Percentiles rank a stretch among this genome's conserved stretches.
phyloP scores from a whole-genome alignment of 768 basidiomycete species.

The Boletus speciosus region DNA sequence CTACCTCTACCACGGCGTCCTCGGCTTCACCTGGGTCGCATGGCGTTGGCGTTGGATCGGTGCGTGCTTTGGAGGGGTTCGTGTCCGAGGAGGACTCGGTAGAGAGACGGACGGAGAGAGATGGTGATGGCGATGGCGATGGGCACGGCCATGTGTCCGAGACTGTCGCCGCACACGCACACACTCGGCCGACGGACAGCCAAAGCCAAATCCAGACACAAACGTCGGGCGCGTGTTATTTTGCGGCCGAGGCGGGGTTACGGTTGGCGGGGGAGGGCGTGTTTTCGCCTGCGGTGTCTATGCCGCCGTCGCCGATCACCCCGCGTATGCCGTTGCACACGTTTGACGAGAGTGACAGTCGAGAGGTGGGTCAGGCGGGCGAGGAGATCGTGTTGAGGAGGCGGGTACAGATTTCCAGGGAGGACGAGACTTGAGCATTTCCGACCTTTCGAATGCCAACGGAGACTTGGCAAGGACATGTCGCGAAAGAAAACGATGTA shows the following conservation, averaged over 20 bases:
- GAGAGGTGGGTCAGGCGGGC: slow-evolving; percentile 1
- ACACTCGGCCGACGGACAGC: background rate
- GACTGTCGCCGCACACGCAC: background rate
- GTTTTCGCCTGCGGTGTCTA: slow-evolving; percentile 68
- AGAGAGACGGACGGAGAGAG: background rate
- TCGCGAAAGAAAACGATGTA: slow-evolving; percentile 9
- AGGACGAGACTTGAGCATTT: slow-evolving; percentile 7
- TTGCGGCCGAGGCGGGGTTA: slow-evolving; percentile 47
- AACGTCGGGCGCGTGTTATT: slow-evolving; percentile 39
- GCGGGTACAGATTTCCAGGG: slow-evolving; percentile 9
- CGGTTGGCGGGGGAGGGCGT: slow-evolving; percentile 67
- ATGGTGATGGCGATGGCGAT: background rate
- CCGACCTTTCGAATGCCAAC: background rate
- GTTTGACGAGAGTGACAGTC: slow-evolving; percentile 6
- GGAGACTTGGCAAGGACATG: background rate
- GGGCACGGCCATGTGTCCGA: background rate
- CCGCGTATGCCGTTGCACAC: slow-evolving; percentile 34
- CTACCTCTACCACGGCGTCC: background rate
- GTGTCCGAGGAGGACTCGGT: slow-evolving; percentile 12
- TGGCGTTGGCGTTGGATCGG: background rate
- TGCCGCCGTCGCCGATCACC: slow-evolving; percentile 61
- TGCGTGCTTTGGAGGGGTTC: slow-evolving; percentile 9
- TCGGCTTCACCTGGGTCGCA: background rate
- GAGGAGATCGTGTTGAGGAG: slow-evolving; percentile 22
- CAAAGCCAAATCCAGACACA: background rate